Evolutionary conservation across 257 asterid species (phyloP), one percentile per base, ranked within the genome.

Genomic region (Gentiana macrophylla): DNA sequence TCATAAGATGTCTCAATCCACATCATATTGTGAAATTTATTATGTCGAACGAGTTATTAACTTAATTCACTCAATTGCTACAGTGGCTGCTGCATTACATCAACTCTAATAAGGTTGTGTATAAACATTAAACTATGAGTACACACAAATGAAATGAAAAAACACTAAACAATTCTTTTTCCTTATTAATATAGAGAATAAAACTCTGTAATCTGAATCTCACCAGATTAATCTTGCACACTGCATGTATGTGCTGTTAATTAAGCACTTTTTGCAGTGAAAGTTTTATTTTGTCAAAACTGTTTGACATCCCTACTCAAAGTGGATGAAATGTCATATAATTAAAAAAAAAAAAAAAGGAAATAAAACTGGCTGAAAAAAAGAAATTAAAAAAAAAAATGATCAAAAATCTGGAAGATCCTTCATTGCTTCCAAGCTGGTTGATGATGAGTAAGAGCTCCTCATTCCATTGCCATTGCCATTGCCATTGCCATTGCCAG

Each of bases 401-500:
- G 1, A 1, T 32, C 2, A 41, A 24, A 24, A 24, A 24, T 24
- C 24, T 24, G 24, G 24, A 24, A 24, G 24, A 24, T 24, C 24
- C 24, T 24, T 24, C 24, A 70, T 55, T 55, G 52, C 64, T 13
- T 67, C 79, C 35, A 68, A 35, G 24, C 24, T 24, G 37, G 68
- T 52, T 2, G 73, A 49, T 11, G 70, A 64, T 32, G 78, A 53
- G 37, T 56, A n/a, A 3, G 74, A 70, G 38, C 56, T 74, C 41
- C 66, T 62, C 55, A 70, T 52, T 24, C 24, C 24, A 24, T 24
- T 24, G 24, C 24, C 24, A 24, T 24, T 24, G 24, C 24, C 24
- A 24, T 24, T 24, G 24, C 24, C 24, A 24, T 24, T 24, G 24
- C 24, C 24, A 24, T 24, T 24, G 50, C 58, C 48, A 24, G 74